Conservation (phyloP, 306 rosid genomes). For the Trifolium fragiferum region DNA sequence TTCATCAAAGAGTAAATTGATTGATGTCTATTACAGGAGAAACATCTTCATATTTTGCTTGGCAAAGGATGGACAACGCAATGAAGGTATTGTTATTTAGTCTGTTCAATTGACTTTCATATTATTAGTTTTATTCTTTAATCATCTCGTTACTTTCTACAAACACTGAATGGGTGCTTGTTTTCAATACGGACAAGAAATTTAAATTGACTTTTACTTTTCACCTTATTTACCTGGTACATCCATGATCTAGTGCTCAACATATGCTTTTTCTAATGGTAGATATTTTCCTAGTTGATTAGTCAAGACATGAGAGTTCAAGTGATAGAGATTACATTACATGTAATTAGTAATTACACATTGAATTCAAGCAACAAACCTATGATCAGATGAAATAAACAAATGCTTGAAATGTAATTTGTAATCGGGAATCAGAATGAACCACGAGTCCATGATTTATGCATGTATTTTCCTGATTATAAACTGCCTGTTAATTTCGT, state of each 20-base stretch:
- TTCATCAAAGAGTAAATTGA: conserved; percentile 27
- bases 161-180: conserved; percentile 16
- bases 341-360: conserved; percentile 1
- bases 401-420: conserved; percentile 8
- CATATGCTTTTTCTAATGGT: not conserved
- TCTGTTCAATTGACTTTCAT: conserved; percentile 21
- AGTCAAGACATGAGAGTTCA: conserved; percentile 3
- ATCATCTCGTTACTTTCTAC: conserved; percentile 11
- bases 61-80: conserved; percentile 71
- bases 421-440: not conserved
- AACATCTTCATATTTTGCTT: conserved; percentile 54
- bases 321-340: conserved; percentile 1
- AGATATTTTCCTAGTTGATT: conserved; percentile 28
- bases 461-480: conserved; percentile 16
- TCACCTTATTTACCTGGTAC: conserved; percentile 17
- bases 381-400: not conserved
- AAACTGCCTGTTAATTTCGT: conserved; percentile 30
- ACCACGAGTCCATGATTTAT: not conserved
- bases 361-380: conserved; percentile 1
- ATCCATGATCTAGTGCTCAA: conserved; percentile 27
- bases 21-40: conserved; percentile 58
- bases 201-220: conserved; percentile 11
- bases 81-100: conserved; percentile 65
- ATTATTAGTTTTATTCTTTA: conserved; percentile 3
- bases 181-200: conserved; percentile 18